Base-by-base conservation (phyloP, 139 green algal species). In the Ulvella scutata region DNA sequence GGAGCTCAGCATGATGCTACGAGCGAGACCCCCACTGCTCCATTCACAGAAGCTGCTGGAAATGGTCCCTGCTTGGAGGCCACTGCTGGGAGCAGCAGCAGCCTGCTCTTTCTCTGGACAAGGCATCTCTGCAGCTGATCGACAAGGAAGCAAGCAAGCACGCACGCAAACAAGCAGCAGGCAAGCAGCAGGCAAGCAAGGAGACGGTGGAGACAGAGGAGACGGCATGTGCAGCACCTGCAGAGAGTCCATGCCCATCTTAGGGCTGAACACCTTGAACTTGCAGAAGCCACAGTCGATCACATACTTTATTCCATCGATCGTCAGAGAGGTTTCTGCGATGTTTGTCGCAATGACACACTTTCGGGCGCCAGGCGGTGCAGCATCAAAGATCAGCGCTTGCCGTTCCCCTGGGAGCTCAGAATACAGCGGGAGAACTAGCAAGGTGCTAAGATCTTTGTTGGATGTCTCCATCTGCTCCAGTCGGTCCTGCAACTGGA, bases 181-280 rank as follows among this genome's bases (percentile, higher is more conserved):
- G n/a, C n/a, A n/a, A n/a, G n/a, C n/a, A n/a, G n/a, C n/a, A n/a
- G n/a, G n/a, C n/a, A n/a, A n/a, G n/a, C n/a, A n/a, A n/a, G n/a
- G n/a, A n/a, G n/a, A n/a, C n/a, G n/a, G n/a, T n/a, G n/a, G n/a
- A n/a, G n/a, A n/a, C n/a, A n/a, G n/a, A n/a, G n/a, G n/a, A n/a
- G n/a, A n/a, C n/a, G n/a, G n/a, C 21, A 21, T 31, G 7, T 37
- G 72, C 6, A 38, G 6, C 34, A 90, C 83, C 83, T 91, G 87
- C 43, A 97, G 84, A 3, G 92, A 89, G 79, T 98, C 94, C 94
- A 98, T 98, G 44, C 93, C 94, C 85, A 98, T 95, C 73, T 94
- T 92, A 9, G 94, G 91, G 84, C 97, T 98, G 89, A 96, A 98
- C 62, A 98, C 92, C 82, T 92, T 88, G 7, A 90, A 88, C 83